A percentile compares a stretch with the other conserved stretches of the same genome.
These are phyloP conservation scores for Rubia balearica DNA, from an alignment of 305 asterid genomes.

Conservation along the genomic window DNA sequence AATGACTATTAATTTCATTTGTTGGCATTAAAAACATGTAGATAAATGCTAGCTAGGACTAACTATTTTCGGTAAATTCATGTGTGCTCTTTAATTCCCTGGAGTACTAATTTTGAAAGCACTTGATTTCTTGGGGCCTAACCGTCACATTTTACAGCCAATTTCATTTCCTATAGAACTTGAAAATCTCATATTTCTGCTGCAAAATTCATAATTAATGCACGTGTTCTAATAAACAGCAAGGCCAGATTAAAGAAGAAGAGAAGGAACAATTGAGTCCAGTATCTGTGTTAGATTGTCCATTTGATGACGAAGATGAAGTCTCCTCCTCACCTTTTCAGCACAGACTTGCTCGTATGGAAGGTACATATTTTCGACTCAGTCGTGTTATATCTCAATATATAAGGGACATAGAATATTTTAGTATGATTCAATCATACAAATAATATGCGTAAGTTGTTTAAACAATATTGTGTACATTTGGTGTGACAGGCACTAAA, in stretches of 20 bases:
- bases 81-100: constrained; percentile 9
- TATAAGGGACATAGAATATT: too few relatives aligned
- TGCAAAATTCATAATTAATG: too few relatives aligned
- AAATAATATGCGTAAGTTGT: too few relatives aligned
- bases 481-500: constrained; percentile 36
- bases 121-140: neutral
- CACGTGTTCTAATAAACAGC: constrained; percentile 20
- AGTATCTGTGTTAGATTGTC: constrained; percentile 68
- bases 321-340: constrained; percentile 65
- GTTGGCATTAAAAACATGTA: constrained; percentile 7
- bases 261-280: constrained; percentile 85
- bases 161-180: neutral
- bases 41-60: neutral
- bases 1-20: neutral
- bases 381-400: too few relatives aligned
- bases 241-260: constrained; percentile 40
- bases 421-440: too few relatives aligned
- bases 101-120: neutral
- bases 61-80: constrained; percentile 2
- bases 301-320: constrained; percentile 70
- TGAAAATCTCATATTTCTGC: neutral
- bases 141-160: neutral
- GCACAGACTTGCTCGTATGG: constrained; percentile 36
- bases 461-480: neutral
- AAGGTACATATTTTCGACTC: constrained; percentile 32